Conservation (phyloP, 2,329 filamentous ascomycete genomes). For the Trichophyton rubrum region DNA sequence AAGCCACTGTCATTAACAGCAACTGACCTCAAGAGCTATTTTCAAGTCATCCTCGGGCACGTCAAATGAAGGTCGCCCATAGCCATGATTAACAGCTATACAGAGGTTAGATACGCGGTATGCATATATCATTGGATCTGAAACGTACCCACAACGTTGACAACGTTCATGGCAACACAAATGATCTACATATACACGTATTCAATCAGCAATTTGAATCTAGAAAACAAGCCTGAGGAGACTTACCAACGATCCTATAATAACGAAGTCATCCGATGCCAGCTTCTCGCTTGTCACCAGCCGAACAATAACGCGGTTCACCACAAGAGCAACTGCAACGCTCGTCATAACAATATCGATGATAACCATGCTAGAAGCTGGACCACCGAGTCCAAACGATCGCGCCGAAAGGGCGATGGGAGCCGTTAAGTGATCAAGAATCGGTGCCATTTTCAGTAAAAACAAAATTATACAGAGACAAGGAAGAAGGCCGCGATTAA, state of each 20-base stretch:
- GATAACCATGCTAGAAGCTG: conserved; percentile 15
- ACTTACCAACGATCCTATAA: conserved; percentile 20
- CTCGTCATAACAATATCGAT: conserved; percentile 17
- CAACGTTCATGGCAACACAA: conserved; percentile 18
- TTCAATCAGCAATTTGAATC: not conserved
- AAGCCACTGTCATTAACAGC: not conserved
- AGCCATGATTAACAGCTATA: conserved; percentile 20
- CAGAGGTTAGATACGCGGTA: not conserved
- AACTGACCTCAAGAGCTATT: conserved; percentile 18
- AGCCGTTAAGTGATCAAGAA: not conserved
- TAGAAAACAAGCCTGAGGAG: not conserved
- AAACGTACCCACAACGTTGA: conserved; percentile 17
- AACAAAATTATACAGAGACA: not conserved
- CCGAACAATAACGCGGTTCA: conserved; percentile 19
- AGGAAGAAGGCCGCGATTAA: not conserved
- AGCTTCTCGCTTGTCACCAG: conserved; percentile 14
- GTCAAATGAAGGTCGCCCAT: conserved; percentile 16
- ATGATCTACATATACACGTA: conserved; percentile 12
- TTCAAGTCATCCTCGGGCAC: conserved; percentile 16
- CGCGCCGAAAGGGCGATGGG: conserved; percentile 1
- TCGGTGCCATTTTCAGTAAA: conserved; percentile 5
- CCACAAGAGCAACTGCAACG: conserved; percentile 16
- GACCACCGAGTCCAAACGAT: conserved; percentile 13
- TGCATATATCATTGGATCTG: not conserved
- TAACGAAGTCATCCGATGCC: conserved; percentile 20